Evolutionary conservation across 1,284 basidiomycete genomes (phyloP).

Genomic region (Termitomyces sp.): DNA sequence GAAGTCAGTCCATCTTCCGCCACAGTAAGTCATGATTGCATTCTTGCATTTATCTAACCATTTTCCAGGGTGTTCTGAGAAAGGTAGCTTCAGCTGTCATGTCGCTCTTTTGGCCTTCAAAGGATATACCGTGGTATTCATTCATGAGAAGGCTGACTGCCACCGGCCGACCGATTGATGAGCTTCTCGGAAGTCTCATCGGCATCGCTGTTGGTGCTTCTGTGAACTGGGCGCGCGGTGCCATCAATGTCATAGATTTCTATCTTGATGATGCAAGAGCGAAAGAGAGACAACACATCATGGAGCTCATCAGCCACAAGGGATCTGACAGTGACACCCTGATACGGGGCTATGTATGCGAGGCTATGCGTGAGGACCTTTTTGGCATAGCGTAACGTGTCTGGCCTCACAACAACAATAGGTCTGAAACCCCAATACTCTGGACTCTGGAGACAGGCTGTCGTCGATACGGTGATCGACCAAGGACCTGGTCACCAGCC

Average conservation of each 20-base stretch:
- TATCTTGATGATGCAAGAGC: slow-evolving; percentile 44
- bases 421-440: slow-evolving; percentile 39
- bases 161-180: slow-evolving; percentile 36
- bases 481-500: slow-evolving; percentile 35
- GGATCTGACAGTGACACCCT: slow-evolving; percentile 33
- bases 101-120: slow-evolving; percentile 27
- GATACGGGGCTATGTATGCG: slow-evolving; percentile 50
- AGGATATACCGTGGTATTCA: slow-evolving; percentile 32
- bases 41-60: neutral
- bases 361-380: slow-evolving; percentile 44
- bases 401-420: slow-evolving; percentile 10
- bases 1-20: slow-evolving; percentile 27
- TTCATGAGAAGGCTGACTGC: slow-evolving; percentile 41
- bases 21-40: slow-evolving; percentile 22
- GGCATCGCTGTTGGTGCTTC: slow-evolving; percentile 45
- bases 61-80: slow-evolving; percentile 21
- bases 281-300: slow-evolving; percentile 36
- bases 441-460: slow-evolving; percentile 39
- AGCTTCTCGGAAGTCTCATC: slow-evolving; percentile 42
- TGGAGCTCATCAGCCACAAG: slow-evolving; percentile 30
- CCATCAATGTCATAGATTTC: slow-evolving; percentile 50
- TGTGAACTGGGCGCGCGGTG: slow-evolving; percentile 40
- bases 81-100: slow-evolving; percentile 19
- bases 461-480: slow-evolving; percentile 31
- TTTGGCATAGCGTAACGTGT: neutral